These are phyloP conservation scores for Phaeomoniella chlamydospora DNA, from an alignment of 2,329 filamentous ascomycete genomes.

Conservation along the genomic window DNA sequence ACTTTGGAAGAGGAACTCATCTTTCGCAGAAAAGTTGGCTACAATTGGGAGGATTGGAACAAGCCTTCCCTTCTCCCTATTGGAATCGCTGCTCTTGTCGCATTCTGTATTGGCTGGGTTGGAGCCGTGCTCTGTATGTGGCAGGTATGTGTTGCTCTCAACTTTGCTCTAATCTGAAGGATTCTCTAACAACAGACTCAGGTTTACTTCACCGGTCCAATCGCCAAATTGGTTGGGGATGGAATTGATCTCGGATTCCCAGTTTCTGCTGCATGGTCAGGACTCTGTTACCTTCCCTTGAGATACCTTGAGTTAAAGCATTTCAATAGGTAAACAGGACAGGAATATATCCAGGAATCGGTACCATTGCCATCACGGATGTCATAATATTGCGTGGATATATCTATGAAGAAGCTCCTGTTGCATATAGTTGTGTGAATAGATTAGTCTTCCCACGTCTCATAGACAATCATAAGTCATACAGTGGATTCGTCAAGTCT, in stretches of 20 bases:
- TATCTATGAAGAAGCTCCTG: no score
- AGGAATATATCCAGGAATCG: no score
- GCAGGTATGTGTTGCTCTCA: no score
- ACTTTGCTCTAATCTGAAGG: no score
- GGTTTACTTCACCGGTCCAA: constrained; percentile 52
- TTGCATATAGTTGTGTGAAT: no score
- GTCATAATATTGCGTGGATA: no score
- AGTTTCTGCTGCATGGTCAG: constrained; percentile 46
- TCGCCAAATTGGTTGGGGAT: constrained; percentile 42
- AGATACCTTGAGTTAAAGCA: constrained; percentile 35
- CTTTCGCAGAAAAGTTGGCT: constrained; percentile 39
- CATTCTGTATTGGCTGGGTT: constrained; percentile 51
- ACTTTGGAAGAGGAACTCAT: constrained; percentile 43
- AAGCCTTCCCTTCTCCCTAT: constrained; percentile 43
- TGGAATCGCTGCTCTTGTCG: constrained; percentile 44
- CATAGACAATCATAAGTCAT: no score
- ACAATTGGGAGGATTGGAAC: constrained; percentile 49
- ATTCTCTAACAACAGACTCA: no score
- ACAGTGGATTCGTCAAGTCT: no score
- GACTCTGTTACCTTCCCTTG: constrained; percentile 39
- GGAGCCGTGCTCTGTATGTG: constrained; percentile 54
- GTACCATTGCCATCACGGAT: no score
- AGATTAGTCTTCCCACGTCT: no score
- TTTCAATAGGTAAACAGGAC: constrained; percentile 29
- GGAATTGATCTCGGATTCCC: constrained; percentile 48